Base-by-base conservation (phyloP, 768 basidiomycete genomes). In the Tulasnella sp. region DNA sequence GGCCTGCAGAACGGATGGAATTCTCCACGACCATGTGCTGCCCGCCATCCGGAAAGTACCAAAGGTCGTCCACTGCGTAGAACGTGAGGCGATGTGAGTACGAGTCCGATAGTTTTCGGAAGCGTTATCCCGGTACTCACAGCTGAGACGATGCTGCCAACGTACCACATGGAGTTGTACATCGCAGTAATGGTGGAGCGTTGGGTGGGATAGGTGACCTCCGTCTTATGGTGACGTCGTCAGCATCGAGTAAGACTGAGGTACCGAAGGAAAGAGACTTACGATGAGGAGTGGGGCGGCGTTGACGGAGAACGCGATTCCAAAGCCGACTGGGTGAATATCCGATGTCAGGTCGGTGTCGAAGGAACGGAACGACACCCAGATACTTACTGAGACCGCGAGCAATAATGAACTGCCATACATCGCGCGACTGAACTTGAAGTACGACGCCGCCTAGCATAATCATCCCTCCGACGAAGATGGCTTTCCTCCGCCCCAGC, bases 171-270 rank as follows among this genome's bases (percentile, higher is more conserved):
- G 0, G 61, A 26, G 61, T 67, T 67, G 61, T 67, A 79, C 74
- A 73, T 37, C 5, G 78, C 73, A 7, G 78, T 79, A 15, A 80
- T 69, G 0, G 61, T 72, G 2, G 61, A 78, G 13, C 79, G 73
- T n/a, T 91, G 91, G 5, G 91, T 91, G 42, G 91, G 91, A 83
- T 92, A 91, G 9, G 90, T 86, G 15, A 92, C 84, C 75, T 76
- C 75, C 18, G 75, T 76, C 75, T 76, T 15, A n/a, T 61, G 23
- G 61, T 40, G 23, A 72, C 2, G 23, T 16, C 37, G 23, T 23
- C 9, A 40, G 44, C 26, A 35, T 40, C 39, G 29, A 42, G 1
- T 5, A 72, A 18, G 3, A 16, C 16, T 5, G 11, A 72, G 23
- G 10, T 16, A 23, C 3, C 15, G 15, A 39, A 2, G 26, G 40